phyloP scores from a whole-genome alignment of 2,329 filamentous ascomycete species.

The Waltergamsia citrina region DNA sequence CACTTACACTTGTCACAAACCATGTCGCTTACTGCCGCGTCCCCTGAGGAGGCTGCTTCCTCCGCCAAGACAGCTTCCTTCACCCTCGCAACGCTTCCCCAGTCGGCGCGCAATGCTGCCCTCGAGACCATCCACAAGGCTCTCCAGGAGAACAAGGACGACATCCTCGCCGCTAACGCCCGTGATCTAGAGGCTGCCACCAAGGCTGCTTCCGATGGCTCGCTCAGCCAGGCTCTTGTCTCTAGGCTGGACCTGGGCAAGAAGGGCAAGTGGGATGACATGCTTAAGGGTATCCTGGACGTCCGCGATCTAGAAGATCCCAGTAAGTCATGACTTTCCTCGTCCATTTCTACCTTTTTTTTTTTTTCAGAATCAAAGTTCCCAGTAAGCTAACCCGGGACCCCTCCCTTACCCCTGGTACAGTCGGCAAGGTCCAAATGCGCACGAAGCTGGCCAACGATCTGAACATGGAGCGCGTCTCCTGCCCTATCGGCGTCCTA shows the following conservation, averaged over 20 bases:
- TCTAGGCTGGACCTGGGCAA: constrained; percentile 81
- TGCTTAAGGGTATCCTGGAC: constrained; percentile 90
- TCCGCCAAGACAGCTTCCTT: constrained; percentile 76
- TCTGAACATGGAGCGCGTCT: constrained; percentile 76
- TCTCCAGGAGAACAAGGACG: constrained; percentile 58
- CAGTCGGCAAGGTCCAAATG: constrained; percentile 77
- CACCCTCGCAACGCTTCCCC: constrained; percentile 69
- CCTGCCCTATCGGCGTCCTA: constrained; percentile 92
- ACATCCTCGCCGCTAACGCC: constrained; percentile 80
- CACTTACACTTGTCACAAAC: not conserved
- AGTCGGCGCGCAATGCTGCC: constrained; percentile 70
- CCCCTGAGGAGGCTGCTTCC: constrained; percentile 66
- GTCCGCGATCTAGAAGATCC: constrained; percentile 80
- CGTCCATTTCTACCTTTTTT: no score
- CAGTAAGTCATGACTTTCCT: no score
- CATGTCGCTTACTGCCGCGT: constrained; percentile 88
- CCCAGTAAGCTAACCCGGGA: no score
- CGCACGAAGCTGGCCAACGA: constrained; percentile 81
- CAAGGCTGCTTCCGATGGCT: constrained; percentile 63
- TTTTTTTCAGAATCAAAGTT: no score
- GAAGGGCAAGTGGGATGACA: constrained; percentile 91
- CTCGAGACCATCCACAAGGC: constrained; percentile 74
- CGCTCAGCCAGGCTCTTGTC: constrained; percentile 71
- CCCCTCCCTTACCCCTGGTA: not conserved
- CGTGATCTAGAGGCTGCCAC: constrained; percentile 69